These are phyloP conservation scores for Aspergillus sclerotiicarbonarius DNA, from an alignment of 495 filamentous ascomycete genomes.

Conservation along the genomic window DNA sequence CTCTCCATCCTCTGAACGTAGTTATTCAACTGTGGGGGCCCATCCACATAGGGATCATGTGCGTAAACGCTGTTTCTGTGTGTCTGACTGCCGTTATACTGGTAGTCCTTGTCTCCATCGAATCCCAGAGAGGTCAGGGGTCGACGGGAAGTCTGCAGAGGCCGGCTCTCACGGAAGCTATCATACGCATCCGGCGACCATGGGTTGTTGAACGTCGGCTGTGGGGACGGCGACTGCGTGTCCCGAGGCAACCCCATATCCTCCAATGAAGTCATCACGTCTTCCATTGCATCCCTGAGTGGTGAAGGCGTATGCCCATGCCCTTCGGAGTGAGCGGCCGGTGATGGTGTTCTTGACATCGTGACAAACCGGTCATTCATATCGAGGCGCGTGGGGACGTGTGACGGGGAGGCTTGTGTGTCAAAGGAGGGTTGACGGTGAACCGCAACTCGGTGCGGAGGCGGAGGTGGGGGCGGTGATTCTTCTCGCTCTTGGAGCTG, in stretches of 20 bases:
- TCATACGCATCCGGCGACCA: conserved; percentile 94
- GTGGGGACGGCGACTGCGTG: conserved; percentile 43
- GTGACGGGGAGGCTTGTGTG: conserved; percentile 31
- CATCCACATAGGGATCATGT: conserved; percentile 50
- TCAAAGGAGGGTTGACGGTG: conserved; percentile 26
- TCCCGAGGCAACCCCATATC: conserved; percentile 71
- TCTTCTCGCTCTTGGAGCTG: conserved; percentile 37
- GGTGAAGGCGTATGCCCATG: conserved; percentile 85
- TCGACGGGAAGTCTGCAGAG: conserved; percentile 37
- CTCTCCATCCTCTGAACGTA: conserved; percentile 90
- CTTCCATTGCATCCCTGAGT: conserved; percentile 91
- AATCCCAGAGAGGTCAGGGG: conserved; percentile 75
- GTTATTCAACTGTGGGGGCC: conserved; percentile 70
- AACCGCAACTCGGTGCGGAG: conserved; percentile 39
- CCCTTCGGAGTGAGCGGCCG: conserved; percentile 58
- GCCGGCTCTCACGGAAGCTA: conserved; percentile 43
- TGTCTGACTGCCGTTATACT: conserved; percentile 28
- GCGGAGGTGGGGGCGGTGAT: conserved; percentile 47
- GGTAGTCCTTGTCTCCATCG: conserved; percentile 51
- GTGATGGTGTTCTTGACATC: conserved; percentile 57
- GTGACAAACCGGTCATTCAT: conserved; percentile 51
- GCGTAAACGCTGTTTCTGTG: conserved; percentile 42
- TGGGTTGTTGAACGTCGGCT: conserved; percentile 62
- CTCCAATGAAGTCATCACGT: conserved; percentile 93
- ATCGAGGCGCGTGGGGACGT: conserved; percentile 40